A percentile compares a stretch with the other conserved stretches of the same genome.
phyloP scores from a whole-genome alignment of 441 rosid genomes.

The Euphorbia corollata region DNA sequence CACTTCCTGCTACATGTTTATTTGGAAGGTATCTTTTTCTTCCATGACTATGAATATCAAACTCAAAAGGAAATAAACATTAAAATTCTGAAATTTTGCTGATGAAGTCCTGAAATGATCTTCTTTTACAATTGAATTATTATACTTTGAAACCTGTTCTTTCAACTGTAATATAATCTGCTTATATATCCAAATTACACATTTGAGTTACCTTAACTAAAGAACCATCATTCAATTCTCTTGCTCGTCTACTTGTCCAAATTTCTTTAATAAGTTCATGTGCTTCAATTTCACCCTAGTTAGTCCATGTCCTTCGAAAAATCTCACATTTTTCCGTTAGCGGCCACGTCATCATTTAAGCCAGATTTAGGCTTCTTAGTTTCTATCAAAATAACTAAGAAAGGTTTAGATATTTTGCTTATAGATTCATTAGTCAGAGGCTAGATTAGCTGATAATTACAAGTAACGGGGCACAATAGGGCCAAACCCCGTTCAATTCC shows the following conservation, averaged over 20 bases:
- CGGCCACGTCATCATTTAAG: too few relatives aligned
- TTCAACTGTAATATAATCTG: not conserved
- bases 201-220: not conserved
- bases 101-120: not conserved
- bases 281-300: too few relatives aligned
- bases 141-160: not conserved
- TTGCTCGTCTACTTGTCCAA: too few relatives aligned
- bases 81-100: not conserved
- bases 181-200: not conserved
- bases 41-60: not conserved
- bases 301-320: too few relatives aligned
- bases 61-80: too few relatives aligned
- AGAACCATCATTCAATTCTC: not conserved
- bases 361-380: too few relatives aligned
- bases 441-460: not conserved
- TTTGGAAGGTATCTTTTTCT: constrained; percentile 71
- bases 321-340: too few relatives aligned
- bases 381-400: too few relatives aligned
- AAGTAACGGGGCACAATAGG: not conserved
- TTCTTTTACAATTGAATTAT: not conserved
- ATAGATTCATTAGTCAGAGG: too few relatives aligned
- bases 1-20: constrained; percentile 89
- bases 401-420: too few relatives aligned
- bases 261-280: too few relatives aligned
- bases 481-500: too few relatives aligned